Evolutionary conservation across 306 rosid species (phyloP).

Genomic region (Quercus agrifolia): DNA sequence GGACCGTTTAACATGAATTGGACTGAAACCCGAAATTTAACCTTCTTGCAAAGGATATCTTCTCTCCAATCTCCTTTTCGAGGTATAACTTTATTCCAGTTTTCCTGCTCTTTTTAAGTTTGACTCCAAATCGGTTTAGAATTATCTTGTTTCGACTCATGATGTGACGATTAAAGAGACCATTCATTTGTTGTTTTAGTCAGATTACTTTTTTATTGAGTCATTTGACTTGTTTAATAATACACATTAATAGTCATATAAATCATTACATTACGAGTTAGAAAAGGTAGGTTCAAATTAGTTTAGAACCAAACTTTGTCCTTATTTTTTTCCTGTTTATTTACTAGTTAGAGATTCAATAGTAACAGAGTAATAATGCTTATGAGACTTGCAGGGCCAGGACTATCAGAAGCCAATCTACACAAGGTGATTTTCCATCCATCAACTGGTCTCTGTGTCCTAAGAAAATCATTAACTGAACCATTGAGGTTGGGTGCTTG

Average conservation of each 20-base stretch:
- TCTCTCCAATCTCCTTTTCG: slow-evolving; percentile 68
- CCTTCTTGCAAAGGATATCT: slow-evolving; percentile 46
- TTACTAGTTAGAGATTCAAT: too few relatives aligned
- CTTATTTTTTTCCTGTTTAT: too few relatives aligned
- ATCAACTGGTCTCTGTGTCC: slow-evolving; percentile 61
- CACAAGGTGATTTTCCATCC: slow-evolving; percentile 73
- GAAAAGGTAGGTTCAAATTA: too few relatives aligned
- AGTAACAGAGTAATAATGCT: background rate
- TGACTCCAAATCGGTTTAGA: too few relatives aligned
- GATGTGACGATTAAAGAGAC: too few relatives aligned
- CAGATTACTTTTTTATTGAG: too few relatives aligned
- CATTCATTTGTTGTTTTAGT: too few relatives aligned
- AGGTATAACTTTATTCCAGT: slow-evolving; percentile 37
- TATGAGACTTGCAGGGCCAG: slow-evolving; percentile 53
- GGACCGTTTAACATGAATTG: slow-evolving; percentile 66
- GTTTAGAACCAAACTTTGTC: too few relatives aligned
- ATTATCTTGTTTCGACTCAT: too few relatives aligned
- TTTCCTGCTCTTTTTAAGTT: background rate
- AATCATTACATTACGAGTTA: too few relatives aligned
- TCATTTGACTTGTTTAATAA: too few relatives aligned
- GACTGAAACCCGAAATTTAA: slow-evolving; percentile 44
- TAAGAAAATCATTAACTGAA: slow-evolving; percentile 32
- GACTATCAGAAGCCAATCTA: slow-evolving; percentile 13
- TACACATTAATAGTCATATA: too few relatives aligned
- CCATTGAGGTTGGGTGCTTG: slow-evolving; percentile 62